phyloP scores from a whole-genome alignment of 2,329 filamentous ascomycete genomes.

The Verticillium isaacii region DNA sequence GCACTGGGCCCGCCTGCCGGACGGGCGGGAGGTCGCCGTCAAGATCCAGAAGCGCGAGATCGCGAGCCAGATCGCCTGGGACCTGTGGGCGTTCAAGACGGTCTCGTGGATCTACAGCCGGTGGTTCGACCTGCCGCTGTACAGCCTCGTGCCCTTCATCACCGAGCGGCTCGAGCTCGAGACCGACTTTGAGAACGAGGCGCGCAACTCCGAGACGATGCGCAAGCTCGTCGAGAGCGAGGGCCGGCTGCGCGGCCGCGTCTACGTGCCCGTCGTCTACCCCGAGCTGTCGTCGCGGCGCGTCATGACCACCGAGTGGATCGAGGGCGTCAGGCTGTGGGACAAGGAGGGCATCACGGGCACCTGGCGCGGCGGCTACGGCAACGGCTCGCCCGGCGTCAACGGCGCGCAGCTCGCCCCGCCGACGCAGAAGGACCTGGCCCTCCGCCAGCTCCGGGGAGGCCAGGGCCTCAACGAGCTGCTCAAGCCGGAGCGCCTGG shows the following conservation, averaged over 20 bases:
- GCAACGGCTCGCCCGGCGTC: conserved; percentile 73
- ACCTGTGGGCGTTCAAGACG: conserved; percentile 92
- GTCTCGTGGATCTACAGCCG: conserved; percentile 78
- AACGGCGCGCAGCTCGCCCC: conserved; percentile 56
- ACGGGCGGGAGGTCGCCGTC: conserved; percentile 88
- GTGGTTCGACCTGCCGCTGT: conserved; percentile 91
- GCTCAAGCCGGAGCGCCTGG: conserved; percentile 74
- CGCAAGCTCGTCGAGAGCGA: conserved; percentile 69
- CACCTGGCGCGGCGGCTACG: conserved; percentile 73
- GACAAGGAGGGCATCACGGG: conserved; percentile 78
- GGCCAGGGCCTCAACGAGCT: conserved; percentile 50
- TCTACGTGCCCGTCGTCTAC: conserved; percentile 86
- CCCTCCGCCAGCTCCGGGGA: conserved; percentile 36
- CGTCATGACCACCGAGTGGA: conserved; percentile 95
- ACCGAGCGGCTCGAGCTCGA: conserved; percentile 87
- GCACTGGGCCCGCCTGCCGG: conserved; percentile 82
- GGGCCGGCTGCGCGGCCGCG: conserved; percentile 68
- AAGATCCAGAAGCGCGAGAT: conserved; percentile 98
- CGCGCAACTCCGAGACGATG: conserved; percentile 83
- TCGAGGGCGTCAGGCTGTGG: conserved; percentile 90
- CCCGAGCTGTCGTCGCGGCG: conserved; percentile 75
- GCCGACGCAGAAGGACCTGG: conserved; percentile 39
- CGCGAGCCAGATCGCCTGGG: conserved; percentile 83
- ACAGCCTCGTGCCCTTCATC: conserved; percentile 87
- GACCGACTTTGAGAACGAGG: conserved; percentile 92